phyloP scores from a whole-genome alignment of 78 protist genomes.

The Dictyostelium firmibasis region DNA sequence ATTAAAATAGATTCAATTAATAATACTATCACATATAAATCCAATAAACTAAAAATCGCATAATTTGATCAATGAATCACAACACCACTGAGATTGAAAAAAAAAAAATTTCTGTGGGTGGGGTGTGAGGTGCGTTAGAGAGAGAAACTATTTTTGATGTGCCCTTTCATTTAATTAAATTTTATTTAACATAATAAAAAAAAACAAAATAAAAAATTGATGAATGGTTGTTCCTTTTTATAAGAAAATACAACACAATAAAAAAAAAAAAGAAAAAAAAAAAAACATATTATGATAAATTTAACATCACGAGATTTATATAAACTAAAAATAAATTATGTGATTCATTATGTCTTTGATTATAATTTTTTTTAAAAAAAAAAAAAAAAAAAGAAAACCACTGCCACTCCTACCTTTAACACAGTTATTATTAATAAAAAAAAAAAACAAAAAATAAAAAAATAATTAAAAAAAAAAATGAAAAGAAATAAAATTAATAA shows the following conservation, averaged over 20 bases:
- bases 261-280: too few species aligned
- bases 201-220: too few species aligned
- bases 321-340: not conserved
- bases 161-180: not conserved
- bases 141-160: not conserved
- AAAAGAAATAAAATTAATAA: too few species aligned
- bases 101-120: not conserved
- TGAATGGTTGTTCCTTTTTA: not conserved
- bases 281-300: not conserved
- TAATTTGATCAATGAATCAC: not conserved
- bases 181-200: not conserved
- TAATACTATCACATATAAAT: not conserved
- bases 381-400: not conserved
- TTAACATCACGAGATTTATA: not conserved
- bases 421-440: not conserved
- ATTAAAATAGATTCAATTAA: not conserved
- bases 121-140: not conserved
- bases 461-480: too few species aligned
- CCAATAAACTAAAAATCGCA: not conserved
- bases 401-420: not conserved
- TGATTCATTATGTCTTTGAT: not conserved
- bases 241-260: not conserved
- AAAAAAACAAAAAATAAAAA: too few species aligned
- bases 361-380: too few species aligned
- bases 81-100: not conserved